These are phyloP conservation scores for Thermomyces lanuginosus DNA, from an alignment of 2,329 filamentous ascomycete species.

Conservation along the genomic window DNA sequence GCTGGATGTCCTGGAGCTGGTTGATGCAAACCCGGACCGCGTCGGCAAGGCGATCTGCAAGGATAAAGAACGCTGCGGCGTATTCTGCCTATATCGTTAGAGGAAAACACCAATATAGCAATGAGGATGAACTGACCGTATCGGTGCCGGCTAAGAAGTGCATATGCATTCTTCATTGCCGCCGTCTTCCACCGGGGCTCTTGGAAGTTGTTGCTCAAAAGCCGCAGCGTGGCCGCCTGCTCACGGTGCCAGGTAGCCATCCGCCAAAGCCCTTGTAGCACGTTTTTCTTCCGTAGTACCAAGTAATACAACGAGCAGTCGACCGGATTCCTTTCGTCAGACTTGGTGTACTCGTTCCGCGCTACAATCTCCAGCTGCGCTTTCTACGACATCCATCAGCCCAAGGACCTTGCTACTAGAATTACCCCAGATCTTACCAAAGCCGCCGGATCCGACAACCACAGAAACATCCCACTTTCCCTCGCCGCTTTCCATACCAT, in stretches of 20 bases:
- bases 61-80: conserved; percentile 84
- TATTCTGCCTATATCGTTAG: conserved; percentile 47
- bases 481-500: conserved; percentile 74
- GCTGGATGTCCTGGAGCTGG: conserved; percentile 73
- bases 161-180: conserved; percentile 91
- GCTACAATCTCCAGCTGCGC: conserved; percentile 79
- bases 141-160: conserved; percentile 72
- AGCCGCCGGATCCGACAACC: conserved; percentile 62
- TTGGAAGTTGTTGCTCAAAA: conserved; percentile 81
- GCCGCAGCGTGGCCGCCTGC: conserved; percentile 58
- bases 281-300: conserved; percentile 75
- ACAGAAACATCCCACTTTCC: conserved; percentile 86
- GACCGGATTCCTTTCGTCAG: conserved; percentile 72
- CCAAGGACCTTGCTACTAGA: not conserved
- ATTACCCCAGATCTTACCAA: conserved; percentile 40
- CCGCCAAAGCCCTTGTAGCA: conserved; percentile 82
- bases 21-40: conserved; percentile 75
- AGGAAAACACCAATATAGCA: conserved; percentile 1
- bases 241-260: conserved; percentile 85
- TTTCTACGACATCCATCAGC: conserved; percentile 30
- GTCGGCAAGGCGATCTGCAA: conserved; percentile 70
- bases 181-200: conserved; percentile 76
- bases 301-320: conserved; percentile 87
- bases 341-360: conserved; percentile 80
- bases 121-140: conserved; percentile 45